Base-by-base conservation (phyloP, 768 basidiomycete species). In the Lepiota brunneoincarnata region DNA sequence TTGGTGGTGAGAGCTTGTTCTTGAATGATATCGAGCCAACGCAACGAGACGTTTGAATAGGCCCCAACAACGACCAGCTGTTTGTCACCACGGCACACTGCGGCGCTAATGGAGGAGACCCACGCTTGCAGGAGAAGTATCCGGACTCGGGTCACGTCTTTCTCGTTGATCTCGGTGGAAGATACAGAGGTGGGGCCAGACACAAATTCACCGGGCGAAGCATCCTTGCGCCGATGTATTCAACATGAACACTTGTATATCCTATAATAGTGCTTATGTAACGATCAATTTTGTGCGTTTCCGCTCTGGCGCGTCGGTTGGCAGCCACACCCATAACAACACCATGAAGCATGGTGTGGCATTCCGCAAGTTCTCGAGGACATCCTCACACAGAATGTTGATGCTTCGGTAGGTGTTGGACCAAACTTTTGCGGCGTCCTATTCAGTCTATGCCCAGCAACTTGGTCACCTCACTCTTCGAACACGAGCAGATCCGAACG, bases 401-500 rank as follows among this genome's bases (percentile, higher is more conserved):
- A 93, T 98, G 88, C 76, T 98, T 51, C 80, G 96, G 93, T 95
- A 62, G 55, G 79, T 51, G 21, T 17, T 57, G 6, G 31, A 49
- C n/a, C 24, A 12, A 14, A 10, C 14, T 23, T 42, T 20, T 45
- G 12, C 17, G 12, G 15, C 31, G 20, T 49, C 35, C 17, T 43
- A 45, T 54, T 58, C 18, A 50, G 48, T 47, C 51, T 64, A 48
- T 58, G 45, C 34, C 4, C 64, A 96, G 94, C 57, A 98, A 98
- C 70, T 75, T 99, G 49, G 95, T 99, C 58, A 91, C 93, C 21
- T 94, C 93, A 4, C 79, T 98, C 31, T 81, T 99, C 53, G 85
- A 98, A 65, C 93, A 98, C 71, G 93, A 97, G 64, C 90, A 92
- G 66, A 93, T 99, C 66, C 88, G 90, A 69, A 98, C 97, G 5